These are phyloP conservation scores for Pseudocercospora ulei DNA, from an alignment of 2,329 filamentous ascomycete genomes.

Conservation along the genomic window DNA sequence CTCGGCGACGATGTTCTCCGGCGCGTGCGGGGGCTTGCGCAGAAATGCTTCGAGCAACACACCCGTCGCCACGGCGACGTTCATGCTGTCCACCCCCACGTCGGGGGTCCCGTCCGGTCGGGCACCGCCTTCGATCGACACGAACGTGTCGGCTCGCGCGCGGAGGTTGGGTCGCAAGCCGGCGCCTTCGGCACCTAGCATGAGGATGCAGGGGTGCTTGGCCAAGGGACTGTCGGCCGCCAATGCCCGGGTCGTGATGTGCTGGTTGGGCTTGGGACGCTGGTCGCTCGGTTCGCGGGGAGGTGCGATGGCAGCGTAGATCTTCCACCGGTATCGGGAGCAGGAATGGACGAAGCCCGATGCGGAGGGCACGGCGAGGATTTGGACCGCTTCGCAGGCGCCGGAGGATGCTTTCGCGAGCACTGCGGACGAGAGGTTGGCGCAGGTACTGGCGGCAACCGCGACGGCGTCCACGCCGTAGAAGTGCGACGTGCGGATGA, in stretches of 20 bases:
- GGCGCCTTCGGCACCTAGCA: slow-evolving; percentile 72
- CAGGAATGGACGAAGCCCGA: slow-evolving; percentile 60
- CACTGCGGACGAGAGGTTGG: slow-evolving; percentile 63
- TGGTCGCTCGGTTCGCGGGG: slow-evolving; percentile 8
- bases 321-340: slow-evolving; percentile 63
- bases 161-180: slow-evolving; percentile 59
- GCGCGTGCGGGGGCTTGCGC: slow-evolving; percentile 20
- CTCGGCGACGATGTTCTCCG: slow-evolving; percentile 7
- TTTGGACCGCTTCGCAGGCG: slow-evolving; percentile 66
- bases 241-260: slow-evolving; percentile 19
- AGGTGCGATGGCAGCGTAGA: slow-evolving; percentile 62
- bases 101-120: slow-evolving; percentile 31
- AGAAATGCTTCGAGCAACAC: slow-evolving; percentile 61
- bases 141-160: slow-evolving; percentile 53
- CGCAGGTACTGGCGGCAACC: slow-evolving; percentile 61
- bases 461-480: slow-evolving; percentile 79
- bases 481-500: slow-evolving; percentile 79
- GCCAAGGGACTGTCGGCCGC: slow-evolving; percentile 24
- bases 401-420: slow-evolving; percentile 82
- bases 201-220: slow-evolving; percentile 59
- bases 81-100: slow-evolving; percentile 71
- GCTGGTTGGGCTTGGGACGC: slow-evolving; percentile 3
- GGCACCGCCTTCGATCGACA: slow-evolving; percentile 47
- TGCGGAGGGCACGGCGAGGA: slow-evolving; percentile 61
- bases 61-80: slow-evolving; percentile 80